phyloP scores from a whole-genome alignment of 106 monocot species.

The Cymbidium sinense region DNA sequence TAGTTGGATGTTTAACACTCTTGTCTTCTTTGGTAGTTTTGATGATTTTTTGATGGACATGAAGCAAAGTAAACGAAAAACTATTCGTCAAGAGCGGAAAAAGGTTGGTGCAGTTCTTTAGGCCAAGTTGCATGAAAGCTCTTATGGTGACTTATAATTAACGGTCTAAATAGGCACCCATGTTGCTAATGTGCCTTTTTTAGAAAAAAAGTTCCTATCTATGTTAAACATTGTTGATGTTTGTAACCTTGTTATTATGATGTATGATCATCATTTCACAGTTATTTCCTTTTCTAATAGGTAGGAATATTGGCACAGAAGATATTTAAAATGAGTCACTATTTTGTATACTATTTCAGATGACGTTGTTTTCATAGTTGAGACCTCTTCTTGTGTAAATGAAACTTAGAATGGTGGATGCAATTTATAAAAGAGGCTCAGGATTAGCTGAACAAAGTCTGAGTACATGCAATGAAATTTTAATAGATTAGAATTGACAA shows the following conservation, averaged over 20 bases:
- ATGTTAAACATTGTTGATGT: not conserved
- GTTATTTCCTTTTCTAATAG: not conserved
- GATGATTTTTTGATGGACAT: constrained; percentile 99
- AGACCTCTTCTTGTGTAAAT: too few relatives aligned
- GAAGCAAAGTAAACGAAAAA: constrained; percentile 91
- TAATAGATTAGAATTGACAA: too few relatives aligned
- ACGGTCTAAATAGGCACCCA: not conserved
- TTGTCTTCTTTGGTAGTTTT: constrained; percentile 48
- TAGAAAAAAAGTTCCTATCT: not conserved
- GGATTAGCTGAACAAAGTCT: too few relatives aligned
- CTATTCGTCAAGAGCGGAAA: constrained; percentile 87
- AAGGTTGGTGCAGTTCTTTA: constrained; percentile 48
- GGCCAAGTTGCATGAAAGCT: not conserved
- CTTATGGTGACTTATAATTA: not conserved
- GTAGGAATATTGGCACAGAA: too few relatives aligned
- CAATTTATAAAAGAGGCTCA: too few relatives aligned
- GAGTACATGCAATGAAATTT: too few relatives aligned
- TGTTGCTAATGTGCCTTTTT: not conserved
- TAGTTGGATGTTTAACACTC: constrained; percentile 3
- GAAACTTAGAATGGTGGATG: too few relatives aligned
- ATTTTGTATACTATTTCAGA: too few relatives aligned
- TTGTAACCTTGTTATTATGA: not conserved
- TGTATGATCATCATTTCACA: not conserved
- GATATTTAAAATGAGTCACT: too few relatives aligned
- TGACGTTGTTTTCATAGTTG: too few relatives aligned